Evolutionary conservation across 2,329 filamentous ascomycete species (phyloP).

Genomic region (Penicillium vulpinum): DNA sequence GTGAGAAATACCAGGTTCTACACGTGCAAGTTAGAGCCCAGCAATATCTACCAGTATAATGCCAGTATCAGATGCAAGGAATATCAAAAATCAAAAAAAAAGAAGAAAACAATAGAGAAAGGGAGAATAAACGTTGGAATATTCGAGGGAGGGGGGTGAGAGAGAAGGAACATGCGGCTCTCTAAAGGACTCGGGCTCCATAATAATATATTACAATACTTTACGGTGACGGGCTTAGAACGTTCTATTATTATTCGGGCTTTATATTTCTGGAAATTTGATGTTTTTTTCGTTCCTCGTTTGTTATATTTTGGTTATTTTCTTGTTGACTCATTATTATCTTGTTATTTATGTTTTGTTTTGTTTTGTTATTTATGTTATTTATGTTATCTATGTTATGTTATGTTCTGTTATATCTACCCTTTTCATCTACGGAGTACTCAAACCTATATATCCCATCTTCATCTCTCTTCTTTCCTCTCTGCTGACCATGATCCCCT

Average conservation of each 20-base stretch:
- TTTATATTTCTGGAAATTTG: not conserved
- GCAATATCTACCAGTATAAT: conserved; percentile 2
- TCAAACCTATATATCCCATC: too few relatives aligned
- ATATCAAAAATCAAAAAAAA: not conserved
- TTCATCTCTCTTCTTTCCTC: not conserved
- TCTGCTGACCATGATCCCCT: not conserved
- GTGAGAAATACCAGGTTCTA: conserved; percentile 1
- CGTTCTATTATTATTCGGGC: not conserved
- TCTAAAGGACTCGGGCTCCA: not conserved
- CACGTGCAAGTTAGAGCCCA: not conserved
- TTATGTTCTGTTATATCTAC: not conserved
- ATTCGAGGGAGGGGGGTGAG: not conserved
- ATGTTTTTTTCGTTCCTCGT: too few relatives aligned
- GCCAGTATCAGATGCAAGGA: not conserved
- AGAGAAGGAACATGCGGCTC: conserved; percentile 4
- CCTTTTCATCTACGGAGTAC: too few relatives aligned
- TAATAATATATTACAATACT: conserved; percentile 1
- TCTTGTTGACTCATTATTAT: too few relatives aligned
- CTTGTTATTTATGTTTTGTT: not conserved
- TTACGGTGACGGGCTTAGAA: too few relatives aligned
- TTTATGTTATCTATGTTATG: too few relatives aligned
- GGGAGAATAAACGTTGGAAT: conserved; percentile 5
- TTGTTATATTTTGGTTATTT: too few relatives aligned
- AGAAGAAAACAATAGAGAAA: not conserved
- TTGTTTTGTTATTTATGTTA: not conserved